Base-by-base conservation (phyloP, 495 filamentous ascomycete genomes). In the Trichoderma virens region DNA sequence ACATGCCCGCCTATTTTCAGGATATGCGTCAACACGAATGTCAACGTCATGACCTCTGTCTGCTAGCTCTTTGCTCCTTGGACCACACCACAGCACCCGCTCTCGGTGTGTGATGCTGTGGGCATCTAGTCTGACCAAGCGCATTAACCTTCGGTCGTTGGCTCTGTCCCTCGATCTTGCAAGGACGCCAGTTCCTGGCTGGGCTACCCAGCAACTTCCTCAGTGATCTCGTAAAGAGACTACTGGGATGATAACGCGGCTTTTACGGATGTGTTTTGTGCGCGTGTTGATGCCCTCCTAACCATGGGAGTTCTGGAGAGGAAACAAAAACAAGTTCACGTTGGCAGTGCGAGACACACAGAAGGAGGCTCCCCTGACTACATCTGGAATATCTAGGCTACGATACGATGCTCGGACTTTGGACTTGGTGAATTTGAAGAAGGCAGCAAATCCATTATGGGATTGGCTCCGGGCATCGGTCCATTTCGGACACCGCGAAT, bases 201-300 rank as follows among this genome's bases (percentile, higher is more conserved):
- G 62, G 60, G 72, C 65, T 68, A 67, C 64, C 65, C 62, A 67
- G 70, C 67, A 68, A 67, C 64, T 78, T 68, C 73, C 71, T 78
- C 73, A 65, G 32, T 20, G 32, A 66, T 67, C 72, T 73, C 62
- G 68, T 72, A 47, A 65, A 65, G 78, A 72, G 79, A 80, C 76
- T 67, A 61, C 59, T 70, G 75, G 79, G 78, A 82, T 71, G 78
- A 81, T 28, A 81, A 76, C 75, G 82, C 89, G 89, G 80, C 85
- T 92, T 93, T 93, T 91, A 74, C 76, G 80, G 89, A 92, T 85
- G 89, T 86, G 79, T 82, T 92, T 92, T 91, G 88, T 85, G 77
- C 88, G 89, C 80, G 83, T 75, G 79, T 56, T 67, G 72, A 71
- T 75, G 85, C 87, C 86, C 85, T 83, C 83, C 84, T 73, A 70